phyloP scores from a whole-genome alignment of 202 grass and related monocot genomes.

The Schoenoplectus triqueter region DNA sequence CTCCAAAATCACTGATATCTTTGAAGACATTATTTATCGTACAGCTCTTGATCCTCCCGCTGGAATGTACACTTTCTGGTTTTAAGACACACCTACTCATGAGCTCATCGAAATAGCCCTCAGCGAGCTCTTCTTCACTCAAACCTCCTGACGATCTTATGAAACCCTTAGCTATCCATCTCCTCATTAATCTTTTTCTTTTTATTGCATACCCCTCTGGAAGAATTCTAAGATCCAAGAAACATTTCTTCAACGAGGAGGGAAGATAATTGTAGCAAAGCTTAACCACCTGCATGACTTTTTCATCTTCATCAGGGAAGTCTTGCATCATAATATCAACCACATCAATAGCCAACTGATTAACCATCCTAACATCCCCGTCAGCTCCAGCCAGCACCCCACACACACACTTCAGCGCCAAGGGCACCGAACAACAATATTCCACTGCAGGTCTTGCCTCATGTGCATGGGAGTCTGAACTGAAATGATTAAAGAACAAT shows the following conservation, averaged over 20 bases:
- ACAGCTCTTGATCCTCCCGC: slow-evolving; percentile 17
- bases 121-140: slow-evolving; percentile 19
- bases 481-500: not conserved
- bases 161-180: slow-evolving; percentile 56
- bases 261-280: not conserved
- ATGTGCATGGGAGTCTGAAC: not conserved
- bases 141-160: not conserved
- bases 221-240: slow-evolving; percentile 35
- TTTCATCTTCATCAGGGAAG: not conserved
- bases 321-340: not conserved
- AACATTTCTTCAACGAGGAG: not conserved
- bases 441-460: not conserved
- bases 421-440: not conserved
- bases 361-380: not conserved
- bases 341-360: not conserved
- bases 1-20: not conserved
- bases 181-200: slow-evolving; percentile 42
- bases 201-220: not conserved
- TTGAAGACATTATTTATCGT: slow-evolving; percentile 34
- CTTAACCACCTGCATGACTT: not conserved
- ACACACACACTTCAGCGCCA: not conserved
- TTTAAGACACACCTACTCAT: slow-evolving; percentile 47
- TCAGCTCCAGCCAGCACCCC: not conserved
- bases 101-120: slow-evolving; percentile 51
- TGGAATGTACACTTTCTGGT: slow-evolving; percentile 18